Conservation (phyloP, 768 basidiomycete genomes). For the Lactarius quietus region DNA sequence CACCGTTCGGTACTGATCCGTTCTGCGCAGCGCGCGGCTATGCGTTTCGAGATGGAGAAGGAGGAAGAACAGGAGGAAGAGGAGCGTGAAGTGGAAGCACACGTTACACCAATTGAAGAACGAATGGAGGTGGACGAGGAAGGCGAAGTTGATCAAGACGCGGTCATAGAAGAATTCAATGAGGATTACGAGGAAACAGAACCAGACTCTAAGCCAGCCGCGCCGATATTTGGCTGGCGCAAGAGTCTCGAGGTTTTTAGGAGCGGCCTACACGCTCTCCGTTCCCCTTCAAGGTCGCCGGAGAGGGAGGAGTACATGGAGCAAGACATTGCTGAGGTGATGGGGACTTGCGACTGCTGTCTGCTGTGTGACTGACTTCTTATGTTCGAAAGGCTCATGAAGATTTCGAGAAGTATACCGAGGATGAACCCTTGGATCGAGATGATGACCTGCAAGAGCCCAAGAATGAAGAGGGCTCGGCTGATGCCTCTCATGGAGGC, state of each 20-base stretch:
- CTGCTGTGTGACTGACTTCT: background rate
- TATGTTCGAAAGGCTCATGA: constrained; percentile 1
- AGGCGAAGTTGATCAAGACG: constrained; percentile 14
- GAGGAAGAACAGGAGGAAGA: constrained; percentile 50
- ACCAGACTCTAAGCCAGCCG: constrained; percentile 33
- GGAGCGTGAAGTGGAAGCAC: constrained; percentile 32
- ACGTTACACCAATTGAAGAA: constrained; percentile 23
- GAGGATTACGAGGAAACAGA: constrained; percentile 24
- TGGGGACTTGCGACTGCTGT: background rate
- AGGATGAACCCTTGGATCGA: constrained; percentile 29
- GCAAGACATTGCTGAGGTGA: constrained; percentile 12
- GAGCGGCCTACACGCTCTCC: constrained; percentile 33
- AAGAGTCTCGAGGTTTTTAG: constrained; percentile 36
- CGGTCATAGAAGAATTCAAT: constrained; percentile 16
- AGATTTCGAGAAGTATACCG: constrained; percentile 24
- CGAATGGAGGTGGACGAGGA: constrained; percentile 23
- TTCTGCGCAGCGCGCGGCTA: constrained; percentile 59
- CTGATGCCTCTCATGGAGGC: constrained; percentile 11
- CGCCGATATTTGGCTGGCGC: constrained; percentile 32
- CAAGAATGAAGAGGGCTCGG: constrained; percentile 26
- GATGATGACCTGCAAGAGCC: constrained; percentile 17
- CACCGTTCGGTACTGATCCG: constrained; percentile 70
- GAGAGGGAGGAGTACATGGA: constrained; percentile 25
- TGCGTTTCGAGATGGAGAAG: constrained; percentile 48
- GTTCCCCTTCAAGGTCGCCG: constrained; percentile 30